Conservation (phyloP, 106 monocot species). For the Xerophyta viscosa region DNA sequence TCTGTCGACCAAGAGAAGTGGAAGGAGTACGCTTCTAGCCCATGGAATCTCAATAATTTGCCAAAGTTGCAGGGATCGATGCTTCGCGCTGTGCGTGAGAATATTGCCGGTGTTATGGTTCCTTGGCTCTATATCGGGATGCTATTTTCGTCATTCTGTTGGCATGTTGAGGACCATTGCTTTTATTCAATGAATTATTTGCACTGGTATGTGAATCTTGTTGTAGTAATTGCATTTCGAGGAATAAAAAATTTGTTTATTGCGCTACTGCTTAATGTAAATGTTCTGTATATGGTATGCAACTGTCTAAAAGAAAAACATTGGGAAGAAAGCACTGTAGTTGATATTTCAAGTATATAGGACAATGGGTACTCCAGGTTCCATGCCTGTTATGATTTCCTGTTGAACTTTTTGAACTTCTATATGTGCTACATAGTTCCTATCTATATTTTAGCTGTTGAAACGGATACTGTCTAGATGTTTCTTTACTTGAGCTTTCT, state of each 20-base stretch:
- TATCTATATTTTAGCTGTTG: too few relatives aligned
- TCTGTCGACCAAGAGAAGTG: conserved; percentile 32
- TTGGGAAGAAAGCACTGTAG: too few relatives aligned
- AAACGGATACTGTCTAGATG: too few relatives aligned
- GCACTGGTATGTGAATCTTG: conserved; percentile 48
- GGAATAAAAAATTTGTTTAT: not conserved
- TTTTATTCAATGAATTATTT: conserved; percentile 92
- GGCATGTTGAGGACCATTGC: conserved; percentile 91
- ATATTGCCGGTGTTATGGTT: conserved; percentile 84
- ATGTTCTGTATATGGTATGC: too few relatives aligned
- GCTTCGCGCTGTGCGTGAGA: conserved; percentile 54
- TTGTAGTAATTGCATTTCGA: not conserved
- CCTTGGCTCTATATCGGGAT: conserved; percentile 89
- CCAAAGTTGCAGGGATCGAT: conserved; percentile 72
- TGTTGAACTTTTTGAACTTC: too few relatives aligned
- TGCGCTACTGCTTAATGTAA: too few relatives aligned
- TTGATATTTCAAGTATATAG: too few relatives aligned
- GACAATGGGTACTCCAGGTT: too few relatives aligned
- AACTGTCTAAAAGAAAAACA: too few relatives aligned
- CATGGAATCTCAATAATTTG: conserved; percentile 85
- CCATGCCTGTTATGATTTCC: too few relatives aligned
- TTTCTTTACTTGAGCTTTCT: too few relatives aligned
- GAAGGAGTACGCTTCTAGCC: conserved; percentile 42
- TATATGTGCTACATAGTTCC: too few relatives aligned
- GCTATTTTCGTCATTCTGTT: conserved; percentile 90